Percentiles rank a stretch among this genome's conserved stretches.
Conservation (phyloP, 2,329 filamentous ascomycete species). For the Penicillium sclerotigenum region DNA sequence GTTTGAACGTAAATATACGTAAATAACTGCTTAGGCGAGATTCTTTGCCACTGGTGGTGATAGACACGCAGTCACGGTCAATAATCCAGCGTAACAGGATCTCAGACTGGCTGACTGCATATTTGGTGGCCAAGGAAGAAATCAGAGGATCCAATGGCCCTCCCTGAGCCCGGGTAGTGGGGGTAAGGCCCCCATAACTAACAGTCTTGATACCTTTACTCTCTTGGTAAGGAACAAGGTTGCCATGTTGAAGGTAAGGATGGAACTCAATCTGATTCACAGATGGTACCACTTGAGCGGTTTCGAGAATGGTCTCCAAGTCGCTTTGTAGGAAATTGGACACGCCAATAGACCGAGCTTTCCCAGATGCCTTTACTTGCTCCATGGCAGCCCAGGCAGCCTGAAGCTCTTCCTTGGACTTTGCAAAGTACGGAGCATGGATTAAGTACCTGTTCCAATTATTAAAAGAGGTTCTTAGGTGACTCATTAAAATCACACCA, state of each 20-base stretch:
- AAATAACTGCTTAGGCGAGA: constrained; percentile 58
- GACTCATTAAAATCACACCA: neutral
- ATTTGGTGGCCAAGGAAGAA: constrained; percentile 56
- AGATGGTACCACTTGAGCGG: constrained; percentile 42
- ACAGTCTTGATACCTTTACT: constrained; percentile 42
- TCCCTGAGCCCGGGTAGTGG: constrained; percentile 53
- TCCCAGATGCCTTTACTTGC: constrained; percentile 53
- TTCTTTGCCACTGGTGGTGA: constrained; percentile 62
- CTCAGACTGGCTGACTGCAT: constrained; percentile 57
- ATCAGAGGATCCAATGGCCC: constrained; percentile 57
- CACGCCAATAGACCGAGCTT: constrained; percentile 61
- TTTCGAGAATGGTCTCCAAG: constrained; percentile 51
- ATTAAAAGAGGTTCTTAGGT: neutral
- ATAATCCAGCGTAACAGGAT: constrained; percentile 59
- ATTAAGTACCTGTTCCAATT: constrained; percentile 53
- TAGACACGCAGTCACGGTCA: constrained; percentile 57
- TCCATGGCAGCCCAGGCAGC: constrained; percentile 61
- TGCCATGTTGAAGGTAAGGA: constrained; percentile 48
- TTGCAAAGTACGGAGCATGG: constrained; percentile 58
- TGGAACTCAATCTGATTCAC: constrained; percentile 40
- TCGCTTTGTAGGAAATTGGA: constrained; percentile 59
- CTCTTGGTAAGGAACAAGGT: constrained; percentile 41
- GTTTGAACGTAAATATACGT: constrained; percentile 54
- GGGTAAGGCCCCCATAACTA: constrained; percentile 46
- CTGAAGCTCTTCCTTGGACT: constrained; percentile 54